A percentile compares a stretch with the other conserved stretches of the same genome.
Evolutionary conservation across 2,329 filamentous ascomycete genomes (phyloP).

Genomic region (Fusarium annulatum): DNA sequence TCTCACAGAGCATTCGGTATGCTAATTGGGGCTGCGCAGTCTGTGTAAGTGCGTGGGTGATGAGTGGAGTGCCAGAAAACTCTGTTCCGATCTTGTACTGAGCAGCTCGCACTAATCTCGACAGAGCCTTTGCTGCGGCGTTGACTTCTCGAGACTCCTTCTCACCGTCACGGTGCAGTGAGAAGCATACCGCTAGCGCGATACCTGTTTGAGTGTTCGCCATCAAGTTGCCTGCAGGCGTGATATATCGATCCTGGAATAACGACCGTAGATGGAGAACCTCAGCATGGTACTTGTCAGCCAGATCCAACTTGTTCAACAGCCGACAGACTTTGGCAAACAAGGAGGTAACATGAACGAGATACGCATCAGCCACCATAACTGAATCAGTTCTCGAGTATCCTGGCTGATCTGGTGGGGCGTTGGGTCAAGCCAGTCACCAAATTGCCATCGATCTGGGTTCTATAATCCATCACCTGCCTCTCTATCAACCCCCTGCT

Average conservation of each 20-base stretch:
- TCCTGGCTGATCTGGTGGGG: neutral
- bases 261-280: accelerated
- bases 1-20: neutral
- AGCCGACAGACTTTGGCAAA: neutral
- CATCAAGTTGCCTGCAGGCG: neutral
- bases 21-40: neutral
- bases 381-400: neutral
- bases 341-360: neutral
- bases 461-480: neutral
- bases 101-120: neutral
- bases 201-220: neutral
- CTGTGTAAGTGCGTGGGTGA: neutral
- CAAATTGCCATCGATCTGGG: neutral
- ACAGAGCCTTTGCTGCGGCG: neutral
- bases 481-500: neutral
- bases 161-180: neutral
- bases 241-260: neutral
- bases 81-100: neutral
- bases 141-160: neutral
- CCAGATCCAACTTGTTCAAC: neutral
- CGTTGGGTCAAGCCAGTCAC: neutral
- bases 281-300: neutral
- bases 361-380: neutral
- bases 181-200: neutral
- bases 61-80: neutral